These are phyloP conservation scores for Phaeoacremonium minimum DNA, from an alignment of 2,329 filamentous ascomycete species.

Conservation along the genomic window DNA sequence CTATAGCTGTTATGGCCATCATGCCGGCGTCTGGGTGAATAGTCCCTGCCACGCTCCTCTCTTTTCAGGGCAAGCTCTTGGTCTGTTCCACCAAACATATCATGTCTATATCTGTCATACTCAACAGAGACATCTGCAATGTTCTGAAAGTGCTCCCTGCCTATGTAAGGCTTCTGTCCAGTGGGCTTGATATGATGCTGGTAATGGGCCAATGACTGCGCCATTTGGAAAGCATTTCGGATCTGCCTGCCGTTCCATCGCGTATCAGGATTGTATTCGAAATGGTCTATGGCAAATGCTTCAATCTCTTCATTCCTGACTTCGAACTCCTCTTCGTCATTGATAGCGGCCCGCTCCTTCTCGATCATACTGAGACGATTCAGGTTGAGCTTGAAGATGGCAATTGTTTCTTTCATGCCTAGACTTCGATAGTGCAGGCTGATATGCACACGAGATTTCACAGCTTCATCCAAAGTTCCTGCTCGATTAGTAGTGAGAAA, in stretches of 20 bases:
- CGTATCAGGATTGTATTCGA: neutral
- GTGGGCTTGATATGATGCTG: no score
- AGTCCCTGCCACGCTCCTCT: no score
- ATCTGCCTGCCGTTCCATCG: slow-evolving; percentile 29
- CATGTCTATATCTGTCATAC: no score
- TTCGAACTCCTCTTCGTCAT: slow-evolving; percentile 10
- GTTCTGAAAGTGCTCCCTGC: no score
- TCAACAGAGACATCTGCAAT: no score
- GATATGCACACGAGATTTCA: slow-evolving; percentile 20
- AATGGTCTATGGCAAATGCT: slow-evolving; percentile 2
- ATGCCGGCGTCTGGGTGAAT: no score
- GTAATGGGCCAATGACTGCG: slow-evolving; percentile 6
- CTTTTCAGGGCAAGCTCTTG: no score
- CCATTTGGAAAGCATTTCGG: slow-evolving; percentile 26
- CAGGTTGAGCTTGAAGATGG: slow-evolving; percentile 3
- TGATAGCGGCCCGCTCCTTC: neutral
- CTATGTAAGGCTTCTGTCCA: no score
- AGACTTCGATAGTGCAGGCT: slow-evolving; percentile 21
- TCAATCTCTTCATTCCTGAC: slow-evolving; percentile 1
- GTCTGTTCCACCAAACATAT: no score
- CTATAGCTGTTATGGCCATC: no score
- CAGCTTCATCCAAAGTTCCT: slow-evolving; percentile 17
- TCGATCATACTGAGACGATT: slow-evolving; percentile 2
- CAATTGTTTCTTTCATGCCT: slow-evolving; percentile 6
- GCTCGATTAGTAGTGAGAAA: slow-evolving; percentile 30